Conservation (phyloP, 1,139 yeast species). For the Yamadazyma triangularis region DNA sequence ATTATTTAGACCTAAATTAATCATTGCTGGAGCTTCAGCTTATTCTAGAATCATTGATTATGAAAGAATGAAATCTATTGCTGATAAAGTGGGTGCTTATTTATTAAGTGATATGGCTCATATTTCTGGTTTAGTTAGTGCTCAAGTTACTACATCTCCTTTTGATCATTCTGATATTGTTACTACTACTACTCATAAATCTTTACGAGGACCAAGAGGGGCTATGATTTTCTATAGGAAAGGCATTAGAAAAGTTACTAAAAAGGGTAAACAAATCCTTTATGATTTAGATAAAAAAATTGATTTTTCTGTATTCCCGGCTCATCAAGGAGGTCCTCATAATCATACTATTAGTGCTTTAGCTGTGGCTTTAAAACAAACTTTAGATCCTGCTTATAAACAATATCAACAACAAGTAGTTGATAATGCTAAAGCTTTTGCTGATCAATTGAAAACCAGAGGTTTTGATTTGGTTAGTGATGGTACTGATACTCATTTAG, state of each 20-base stretch:
- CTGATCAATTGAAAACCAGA: conserved; percentile 56
- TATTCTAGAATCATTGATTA: conserved; percentile 90
- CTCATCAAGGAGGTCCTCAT: conserved; percentile 99
- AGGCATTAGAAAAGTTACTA: conserved; percentile 79
- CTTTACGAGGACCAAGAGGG: conserved; percentile 98
- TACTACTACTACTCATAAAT: conserved; percentile 96
- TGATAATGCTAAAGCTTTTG: conserved; percentile 74
- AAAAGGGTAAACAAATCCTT: conserved; percentile 81
- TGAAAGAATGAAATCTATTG: conserved; percentile 81
- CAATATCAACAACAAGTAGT: conserved; percentile 82
- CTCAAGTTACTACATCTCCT: conserved; percentile 89
- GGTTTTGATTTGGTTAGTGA: conserved; percentile 82
- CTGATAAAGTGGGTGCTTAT: conserved; percentile 91
- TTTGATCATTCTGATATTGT: conserved; percentile 94
- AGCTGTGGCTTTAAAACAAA: conserved; percentile 92
- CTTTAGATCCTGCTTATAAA: conserved; percentile 78
- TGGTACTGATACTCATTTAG: conserved; percentile 94
- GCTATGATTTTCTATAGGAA: conserved; percentile 97
- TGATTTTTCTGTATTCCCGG: conserved; percentile 96
- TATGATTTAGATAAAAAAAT: conserved; percentile 88
- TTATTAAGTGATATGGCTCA: conserved; percentile 95
- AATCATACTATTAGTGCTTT: conserved; percentile 95
- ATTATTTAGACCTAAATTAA: conserved; percentile 88
- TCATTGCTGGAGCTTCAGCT: conserved; percentile 96
- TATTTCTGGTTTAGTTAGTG: conserved; percentile 90